Evolutionary conservation across 495 filamentous ascomycete genomes (phyloP).

Genomic region (Aspergillus taichungensis): DNA sequence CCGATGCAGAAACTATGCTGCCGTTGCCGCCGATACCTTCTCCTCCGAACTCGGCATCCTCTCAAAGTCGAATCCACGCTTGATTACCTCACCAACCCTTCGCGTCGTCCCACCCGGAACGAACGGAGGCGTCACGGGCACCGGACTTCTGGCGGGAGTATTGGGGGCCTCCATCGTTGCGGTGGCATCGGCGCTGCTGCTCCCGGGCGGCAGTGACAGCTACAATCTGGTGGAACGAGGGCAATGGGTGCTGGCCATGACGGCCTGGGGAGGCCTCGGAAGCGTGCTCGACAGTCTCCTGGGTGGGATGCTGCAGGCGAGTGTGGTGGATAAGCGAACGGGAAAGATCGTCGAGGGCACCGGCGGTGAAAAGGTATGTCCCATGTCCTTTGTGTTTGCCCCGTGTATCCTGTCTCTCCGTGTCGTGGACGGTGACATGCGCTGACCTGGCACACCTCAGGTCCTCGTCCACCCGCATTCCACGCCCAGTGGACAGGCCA

Average conservation of each 20-base stretch:
- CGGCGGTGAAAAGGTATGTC: slow-evolving; percentile 65
- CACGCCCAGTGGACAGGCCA: slow-evolving; percentile 4
- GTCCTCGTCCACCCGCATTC: slow-evolving; percentile 31
- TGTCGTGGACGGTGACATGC: not conserved
- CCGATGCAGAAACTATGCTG: slow-evolving; percentile 73
- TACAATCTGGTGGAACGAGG: slow-evolving; percentile 42
- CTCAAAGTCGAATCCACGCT: slow-evolving; percentile 60
- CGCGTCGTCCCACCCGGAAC: slow-evolving; percentile 78
- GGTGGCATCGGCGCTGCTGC: slow-evolving; percentile 49
- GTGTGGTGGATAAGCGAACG: slow-evolving; percentile 70
- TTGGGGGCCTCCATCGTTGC: slow-evolving; percentile 68
- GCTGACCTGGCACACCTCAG: slow-evolving; percentile 12
- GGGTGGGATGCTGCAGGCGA: slow-evolving; percentile 77
- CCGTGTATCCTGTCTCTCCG: not conserved
- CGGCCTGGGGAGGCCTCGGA: slow-evolving; percentile 64
- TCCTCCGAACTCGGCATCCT: slow-evolving; percentile 93
- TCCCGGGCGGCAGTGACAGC: slow-evolving; percentile 39
- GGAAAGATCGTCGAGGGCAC: slow-evolving; percentile 86
- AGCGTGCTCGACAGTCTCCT: slow-evolving; percentile 80
- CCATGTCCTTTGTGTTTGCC: slow-evolving; percentile 17
- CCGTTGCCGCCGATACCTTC: slow-evolving; percentile 87
- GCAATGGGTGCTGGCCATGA: slow-evolving; percentile 52
- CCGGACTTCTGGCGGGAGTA: slow-evolving; percentile 64
- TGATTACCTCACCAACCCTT: slow-evolving; percentile 76
- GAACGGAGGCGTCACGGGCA: slow-evolving; percentile 78